These are phyloP conservation scores for Skeletonema potamos DNA, from an alignment of 108 stramenopile genomes.

Conservation along the genomic window DNA sequence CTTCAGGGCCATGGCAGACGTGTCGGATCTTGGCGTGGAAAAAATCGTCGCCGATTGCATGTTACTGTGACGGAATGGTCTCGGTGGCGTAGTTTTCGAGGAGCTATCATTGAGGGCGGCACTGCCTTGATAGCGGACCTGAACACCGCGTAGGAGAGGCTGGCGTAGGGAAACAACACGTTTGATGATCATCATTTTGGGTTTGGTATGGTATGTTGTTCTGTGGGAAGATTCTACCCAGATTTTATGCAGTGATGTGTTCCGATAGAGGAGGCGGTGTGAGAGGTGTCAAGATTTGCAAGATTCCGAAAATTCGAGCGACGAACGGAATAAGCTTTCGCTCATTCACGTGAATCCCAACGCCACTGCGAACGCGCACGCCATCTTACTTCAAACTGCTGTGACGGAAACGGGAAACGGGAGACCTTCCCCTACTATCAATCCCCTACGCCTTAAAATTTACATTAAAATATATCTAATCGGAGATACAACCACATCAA, in stretches of 20 bases:
- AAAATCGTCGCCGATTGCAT: background rate
- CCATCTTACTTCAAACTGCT: too few relatives aligned
- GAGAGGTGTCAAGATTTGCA: too few relatives aligned
- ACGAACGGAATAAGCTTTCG: too few relatives aligned
- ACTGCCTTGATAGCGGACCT: conserved; percentile 25
- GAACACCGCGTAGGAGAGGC: background rate
- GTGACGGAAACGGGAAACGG: too few relatives aligned
- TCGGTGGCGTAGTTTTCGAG: background rate
- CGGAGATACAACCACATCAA: too few relatives aligned
- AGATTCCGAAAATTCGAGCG: too few relatives aligned
- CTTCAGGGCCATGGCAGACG: conserved; percentile 16
- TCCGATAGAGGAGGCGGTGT: too few relatives aligned
- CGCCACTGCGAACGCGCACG: too few relatives aligned
- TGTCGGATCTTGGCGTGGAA: background rate
- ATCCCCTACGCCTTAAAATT: too few relatives aligned
- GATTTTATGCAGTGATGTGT: background rate
- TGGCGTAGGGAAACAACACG: background rate
- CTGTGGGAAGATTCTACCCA: background rate
- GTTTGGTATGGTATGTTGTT: background rate
- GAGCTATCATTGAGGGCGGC: conserved; percentile 10
- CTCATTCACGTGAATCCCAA: too few relatives aligned
- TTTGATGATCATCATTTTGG: background rate
- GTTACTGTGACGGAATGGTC: background rate
- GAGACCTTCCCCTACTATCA: too few relatives aligned
- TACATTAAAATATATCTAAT: too few relatives aligned